Conservation (phyloP, 768 basidiomycete species). For the Calvatia gigantea region DNA sequence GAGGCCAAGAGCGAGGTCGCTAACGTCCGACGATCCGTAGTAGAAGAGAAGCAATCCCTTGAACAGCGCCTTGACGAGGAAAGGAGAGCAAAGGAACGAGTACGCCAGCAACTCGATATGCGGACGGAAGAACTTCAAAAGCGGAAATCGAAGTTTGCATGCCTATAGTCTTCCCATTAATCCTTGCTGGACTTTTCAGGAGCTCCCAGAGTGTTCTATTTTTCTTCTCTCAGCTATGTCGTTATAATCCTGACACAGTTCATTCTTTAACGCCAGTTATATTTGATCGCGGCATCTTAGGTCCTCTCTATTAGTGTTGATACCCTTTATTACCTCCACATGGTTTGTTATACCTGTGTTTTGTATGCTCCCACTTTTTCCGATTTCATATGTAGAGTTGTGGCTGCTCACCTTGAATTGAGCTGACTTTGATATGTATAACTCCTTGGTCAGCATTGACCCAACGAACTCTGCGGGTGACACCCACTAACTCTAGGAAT, state of each 20-base stretch:
- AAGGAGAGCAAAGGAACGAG: constrained; percentile 84
- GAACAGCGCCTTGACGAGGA: constrained; percentile 85
- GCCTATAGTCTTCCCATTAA: constrained; percentile 52
- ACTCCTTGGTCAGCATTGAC: no score
- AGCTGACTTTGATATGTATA: constrained; percentile 2
- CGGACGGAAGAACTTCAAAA: constrained; percentile 83
- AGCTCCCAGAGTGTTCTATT: constrained; percentile 20
- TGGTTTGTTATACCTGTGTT: constrained; percentile 27
- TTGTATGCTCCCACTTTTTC: constrained; percentile 17
- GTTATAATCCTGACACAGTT: constrained; percentile 31
- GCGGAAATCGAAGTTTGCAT: constrained; percentile 91
- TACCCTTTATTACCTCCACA: constrained; percentile 35
- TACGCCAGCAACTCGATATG: constrained; percentile 79
- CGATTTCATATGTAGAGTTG: constrained; percentile 22
- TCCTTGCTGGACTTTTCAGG: constrained; percentile 3
- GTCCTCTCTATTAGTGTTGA: constrained; percentile 38
- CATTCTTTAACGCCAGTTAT: constrained; percentile 33
- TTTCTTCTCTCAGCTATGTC: constrained; percentile 21
- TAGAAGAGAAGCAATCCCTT: constrained; percentile 85
- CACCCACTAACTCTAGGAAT: no score
- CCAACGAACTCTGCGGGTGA: no score
- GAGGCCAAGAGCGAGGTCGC: constrained; percentile 81
- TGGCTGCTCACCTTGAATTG: constrained; percentile 15
- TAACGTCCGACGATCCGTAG: constrained; percentile 71
- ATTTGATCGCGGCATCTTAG: constrained; percentile 19